Evolutionary conservation across 1,139 yeast species (phyloP), one percentile per base, ranked within the genome.

Genomic region (Candida labiduridarum): DNA sequence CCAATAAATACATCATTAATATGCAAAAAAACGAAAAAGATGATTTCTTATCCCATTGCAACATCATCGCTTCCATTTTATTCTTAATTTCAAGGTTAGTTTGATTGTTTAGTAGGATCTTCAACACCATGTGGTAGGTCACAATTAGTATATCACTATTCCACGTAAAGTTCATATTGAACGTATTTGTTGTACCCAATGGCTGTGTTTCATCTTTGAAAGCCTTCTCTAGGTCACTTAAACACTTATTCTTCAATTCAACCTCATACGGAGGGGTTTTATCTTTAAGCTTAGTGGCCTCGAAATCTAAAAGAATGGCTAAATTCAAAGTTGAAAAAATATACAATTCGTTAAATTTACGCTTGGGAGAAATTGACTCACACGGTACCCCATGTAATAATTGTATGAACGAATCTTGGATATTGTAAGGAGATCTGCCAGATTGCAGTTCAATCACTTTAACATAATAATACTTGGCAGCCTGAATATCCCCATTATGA

Each of bases 381-480:
- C 61, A 55, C 7, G 67, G 69, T 22, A 67, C 51, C 4, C 70
- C 71, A 41, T 61, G 44, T 1, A 51, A 38, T 14, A 63, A 48
- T 38, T 64, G 66, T 30, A 56, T 22, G 18, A 52, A 45, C 7
- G 55, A 50, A 34, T 46, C 45, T 36, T 30, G 15, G 1, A 27
- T 30, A 30, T 14, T 40, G 15, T 35, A 14, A 4, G 30, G 31
- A 30, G 16, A 6, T 22, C 16, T 41, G 14, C 8, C 35, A 3
- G 48, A 43, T 12, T 60, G 51, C 40, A 59, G 48, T 44, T 64
- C 63, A 18, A 63, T 54, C 2, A 71, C 69, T 53, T 69, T 71
- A 36, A 63, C 47, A 53, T 69, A 76, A 49, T 71, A 74, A 48
- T 66, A 69, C 49, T 74, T 69, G 1, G 82, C 72, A 1, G 68